Evolutionary conservation across 1,139 yeast genomes (phyloP), one percentile per base, ranked within the genome.

Genomic region (Magnusiomyces magnusii): DNA sequence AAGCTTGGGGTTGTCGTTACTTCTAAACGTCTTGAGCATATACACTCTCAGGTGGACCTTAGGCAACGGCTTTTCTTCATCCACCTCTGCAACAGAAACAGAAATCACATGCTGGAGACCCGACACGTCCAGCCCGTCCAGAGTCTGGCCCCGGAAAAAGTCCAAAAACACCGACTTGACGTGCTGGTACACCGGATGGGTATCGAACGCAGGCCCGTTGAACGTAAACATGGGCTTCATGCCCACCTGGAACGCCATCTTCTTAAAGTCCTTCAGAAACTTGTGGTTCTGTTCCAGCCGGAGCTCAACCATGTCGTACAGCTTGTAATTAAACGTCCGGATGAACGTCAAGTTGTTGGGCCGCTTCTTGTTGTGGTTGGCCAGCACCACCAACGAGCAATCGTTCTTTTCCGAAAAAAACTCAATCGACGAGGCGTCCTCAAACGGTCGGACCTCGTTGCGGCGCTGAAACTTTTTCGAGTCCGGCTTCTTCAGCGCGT

Each of bases 321-420:
- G 77, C 72, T 90, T 88, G 74, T 84, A 87, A 72, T 90, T 91
- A 78, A 93, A 93, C 54, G 96, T 90, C 71, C 99, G 82, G 44
- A 86, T 79, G 73, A 91, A 93, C 1, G 95, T 89, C 68, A 93
- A 77, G 62, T 91, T 90, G 73, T 92, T 90, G 63, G 96, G 97
- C 73, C 99, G 83, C 78, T 95, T 93, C 75, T 93, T 95, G 71
- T 89, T 90, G 74, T 83, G 83, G 23, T 90, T 79, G 7, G 92
- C 82, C 60, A 92, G 79, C n/a, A 93, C 96, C 70, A 93, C 73
- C 63, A 93, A 76, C 1, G 98, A 90, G 54, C 87, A 75, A 73
- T 93, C 99, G 73, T 93, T 95, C 80, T 93, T 95, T 73, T 92
- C 97, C 64, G 96, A 80, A 71, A 92, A 88, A 69, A 95, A 93